Percentiles rank a stretch among this genome's conserved stretches.
These are phyloP conservation scores for Arabidopsis suecica DNA, from an alignment of 345 rosid genomes.

Conservation along the genomic window DNA sequence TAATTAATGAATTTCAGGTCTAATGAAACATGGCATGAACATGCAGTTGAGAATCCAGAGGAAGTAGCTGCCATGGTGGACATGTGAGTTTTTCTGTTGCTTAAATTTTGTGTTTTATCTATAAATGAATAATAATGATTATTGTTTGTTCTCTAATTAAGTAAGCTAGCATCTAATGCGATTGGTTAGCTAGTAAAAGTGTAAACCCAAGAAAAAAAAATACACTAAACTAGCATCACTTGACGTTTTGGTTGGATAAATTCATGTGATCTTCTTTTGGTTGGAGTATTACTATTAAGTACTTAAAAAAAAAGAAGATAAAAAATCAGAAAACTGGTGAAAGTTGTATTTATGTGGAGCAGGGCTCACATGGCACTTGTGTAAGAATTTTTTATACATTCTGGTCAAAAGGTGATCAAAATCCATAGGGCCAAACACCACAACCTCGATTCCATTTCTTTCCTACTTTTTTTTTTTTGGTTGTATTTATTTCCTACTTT, in stretches of 20 bases:
- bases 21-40: conserved; percentile 60
- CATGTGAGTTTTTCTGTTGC: conserved; percentile 62
- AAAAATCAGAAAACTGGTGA: conserved; percentile 28
- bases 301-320: background rate
- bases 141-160: conserved; percentile 8
- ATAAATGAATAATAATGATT: conserved; percentile 3
- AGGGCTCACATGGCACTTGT: conserved; percentile 41
- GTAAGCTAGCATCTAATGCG: background rate
- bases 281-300: conserved; percentile 3
- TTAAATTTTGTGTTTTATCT: background rate
- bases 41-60: conserved; percentile 76
- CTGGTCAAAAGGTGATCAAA: conserved; percentile 43
- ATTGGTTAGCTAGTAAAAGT: conserved; percentile 21
- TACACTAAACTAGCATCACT: conserved; percentile 16
- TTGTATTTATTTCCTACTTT: background rate
- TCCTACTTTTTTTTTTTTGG: background rate
- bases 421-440: conserved; percentile 37
- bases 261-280: conserved; percentile 1
- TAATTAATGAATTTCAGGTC: conserved; percentile 43
- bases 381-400: conserved; percentile 39
- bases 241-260: conserved; percentile 18
- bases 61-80: conserved; percentile 76
- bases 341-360: conserved; percentile 41
- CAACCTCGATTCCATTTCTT: conserved; percentile 35
- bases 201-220: background rate